A percentile compares a stretch with the other conserved stretches of the same genome.
These are phyloP conservation scores for Nemania diffusa DNA, from an alignment of 2,329 filamentous ascomycete genomes.

Conservation along the genomic window DNA sequence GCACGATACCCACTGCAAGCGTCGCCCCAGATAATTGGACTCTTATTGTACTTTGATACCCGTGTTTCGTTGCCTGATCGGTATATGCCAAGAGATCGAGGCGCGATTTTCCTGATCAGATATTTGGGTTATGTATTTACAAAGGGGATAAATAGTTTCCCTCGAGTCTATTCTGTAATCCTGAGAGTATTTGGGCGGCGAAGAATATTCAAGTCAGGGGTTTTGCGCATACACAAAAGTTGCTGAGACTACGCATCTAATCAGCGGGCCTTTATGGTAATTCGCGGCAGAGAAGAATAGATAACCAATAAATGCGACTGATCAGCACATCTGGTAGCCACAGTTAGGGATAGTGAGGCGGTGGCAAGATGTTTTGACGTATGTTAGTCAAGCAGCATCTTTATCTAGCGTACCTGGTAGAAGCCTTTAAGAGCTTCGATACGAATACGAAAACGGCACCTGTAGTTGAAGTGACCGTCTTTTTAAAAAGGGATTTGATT, in stretches of 20 bases:
- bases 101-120: neutral
- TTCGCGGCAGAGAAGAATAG: neutral
- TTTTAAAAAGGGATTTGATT: constrained; percentile 20
- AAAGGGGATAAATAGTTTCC: no score
- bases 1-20: neutral
- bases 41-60: neutral
- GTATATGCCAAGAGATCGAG: neutral
- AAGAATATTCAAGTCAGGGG: neutral
- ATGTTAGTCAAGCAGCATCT: neutral
- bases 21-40: neutral
- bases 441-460: constrained; percentile 46
- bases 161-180: no score
- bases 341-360: neutral
- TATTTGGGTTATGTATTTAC: neutral
- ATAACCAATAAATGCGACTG: neutral
- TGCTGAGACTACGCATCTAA: neutral
- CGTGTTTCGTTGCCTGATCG: neutral
- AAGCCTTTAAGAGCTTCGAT: constrained; percentile 31
- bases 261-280: neutral
- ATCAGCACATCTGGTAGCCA: neutral
- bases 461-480: constrained; percentile 22
- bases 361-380: constrained; percentile 18
- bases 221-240: neutral
- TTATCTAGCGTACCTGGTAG: neutral
- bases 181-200: no score